Conservation (phyloP, 2,329 filamentous ascomycete genomes). For the Elsinoe fawcettii region DNA sequence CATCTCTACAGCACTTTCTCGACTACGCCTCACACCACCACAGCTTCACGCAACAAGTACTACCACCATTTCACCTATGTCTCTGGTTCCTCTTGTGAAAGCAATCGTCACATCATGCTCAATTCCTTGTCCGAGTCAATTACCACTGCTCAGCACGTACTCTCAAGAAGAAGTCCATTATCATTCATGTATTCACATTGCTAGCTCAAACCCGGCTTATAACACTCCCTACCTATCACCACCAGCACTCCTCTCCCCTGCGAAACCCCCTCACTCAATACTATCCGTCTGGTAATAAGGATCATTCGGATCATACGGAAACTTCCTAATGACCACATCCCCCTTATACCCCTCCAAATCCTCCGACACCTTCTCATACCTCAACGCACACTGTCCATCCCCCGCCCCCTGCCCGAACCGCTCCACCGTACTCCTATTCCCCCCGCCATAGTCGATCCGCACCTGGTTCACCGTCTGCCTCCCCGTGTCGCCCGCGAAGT, state of each 20-base stretch:
- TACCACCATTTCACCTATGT: too few species aligned
- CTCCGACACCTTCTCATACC: slow-evolving; percentile 23
- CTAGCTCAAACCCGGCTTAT: too few species aligned
- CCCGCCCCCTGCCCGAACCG: slow-evolving; percentile 29
- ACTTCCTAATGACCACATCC: slow-evolving; percentile 33
- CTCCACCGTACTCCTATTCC: slow-evolving; percentile 25
- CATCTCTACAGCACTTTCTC: too few species aligned
- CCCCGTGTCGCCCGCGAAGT: slow-evolving; percentile 36
- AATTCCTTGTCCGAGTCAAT: too few species aligned
- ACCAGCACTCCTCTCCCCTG: neutral
- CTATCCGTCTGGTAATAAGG: slow-evolving; percentile 23
- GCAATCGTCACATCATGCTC: too few species aligned
- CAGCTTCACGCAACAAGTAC: too few species aligned
- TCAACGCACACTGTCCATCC: slow-evolving; percentile 24
- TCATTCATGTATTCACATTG: too few species aligned
- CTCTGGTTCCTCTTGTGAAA: too few species aligned
- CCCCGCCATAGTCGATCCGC: slow-evolving; percentile 32
- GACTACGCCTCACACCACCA: too few species aligned
- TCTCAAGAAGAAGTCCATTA: too few species aligned
- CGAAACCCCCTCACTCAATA: slow-evolving; percentile 2
- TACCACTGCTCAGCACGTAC: too few species aligned
- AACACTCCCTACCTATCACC: too few species aligned
- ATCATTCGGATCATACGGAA: slow-evolving; percentile 32
- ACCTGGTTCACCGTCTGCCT: slow-evolving; percentile 37
- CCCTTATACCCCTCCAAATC: slow-evolving; percentile 28